Conservation (phyloP, 768 basidiomycete genomes). For the Boletus rubescentipes region DNA sequence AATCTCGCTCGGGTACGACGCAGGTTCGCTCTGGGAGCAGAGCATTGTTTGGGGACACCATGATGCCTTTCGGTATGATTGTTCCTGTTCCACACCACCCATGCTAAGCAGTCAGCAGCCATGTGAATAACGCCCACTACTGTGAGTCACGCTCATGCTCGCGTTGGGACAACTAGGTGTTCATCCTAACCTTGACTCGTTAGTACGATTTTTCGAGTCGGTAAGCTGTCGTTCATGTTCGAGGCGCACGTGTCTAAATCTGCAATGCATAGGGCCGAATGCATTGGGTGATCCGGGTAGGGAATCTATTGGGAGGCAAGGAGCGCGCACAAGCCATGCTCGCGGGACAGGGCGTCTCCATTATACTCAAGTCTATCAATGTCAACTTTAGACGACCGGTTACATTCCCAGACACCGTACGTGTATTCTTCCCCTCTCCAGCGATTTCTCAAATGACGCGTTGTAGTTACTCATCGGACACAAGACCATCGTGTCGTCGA, state of each 20-base stretch:
- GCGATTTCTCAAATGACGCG: too few relatives aligned
- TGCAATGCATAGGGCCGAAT: constrained; percentile 55
- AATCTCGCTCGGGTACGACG: constrained; percentile 52
- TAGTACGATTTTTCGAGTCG: constrained; percentile 72
- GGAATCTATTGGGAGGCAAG: constrained; percentile 58
- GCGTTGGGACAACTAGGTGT: not conserved
- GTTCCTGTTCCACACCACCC: not conserved
- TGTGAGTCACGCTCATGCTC: constrained; percentile 36
- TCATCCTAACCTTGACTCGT: not conserved
- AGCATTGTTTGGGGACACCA: constrained; percentile 78
- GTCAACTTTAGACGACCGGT: constrained; percentile 71
- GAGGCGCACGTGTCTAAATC: not conserved
- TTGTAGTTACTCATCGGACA: constrained; percentile 66
- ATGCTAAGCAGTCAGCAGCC: constrained; percentile 39
- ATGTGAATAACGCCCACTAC: constrained; percentile 78
- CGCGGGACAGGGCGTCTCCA: constrained; percentile 60
- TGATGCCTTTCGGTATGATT: constrained; percentile 65
- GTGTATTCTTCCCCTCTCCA: constrained; percentile 24
- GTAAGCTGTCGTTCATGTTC: constrained; percentile 33
- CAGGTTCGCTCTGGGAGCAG: constrained; percentile 74
- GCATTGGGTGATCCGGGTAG: constrained; percentile 61
- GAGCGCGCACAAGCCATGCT: constrained; percentile 56
- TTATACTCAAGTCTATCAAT: constrained; percentile 72
- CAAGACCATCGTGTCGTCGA: constrained; percentile 42
- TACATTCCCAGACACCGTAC: constrained; percentile 72